phyloP scores from a whole-genome alignment of 345 rosid genomes.

The Salix exigua region DNA sequence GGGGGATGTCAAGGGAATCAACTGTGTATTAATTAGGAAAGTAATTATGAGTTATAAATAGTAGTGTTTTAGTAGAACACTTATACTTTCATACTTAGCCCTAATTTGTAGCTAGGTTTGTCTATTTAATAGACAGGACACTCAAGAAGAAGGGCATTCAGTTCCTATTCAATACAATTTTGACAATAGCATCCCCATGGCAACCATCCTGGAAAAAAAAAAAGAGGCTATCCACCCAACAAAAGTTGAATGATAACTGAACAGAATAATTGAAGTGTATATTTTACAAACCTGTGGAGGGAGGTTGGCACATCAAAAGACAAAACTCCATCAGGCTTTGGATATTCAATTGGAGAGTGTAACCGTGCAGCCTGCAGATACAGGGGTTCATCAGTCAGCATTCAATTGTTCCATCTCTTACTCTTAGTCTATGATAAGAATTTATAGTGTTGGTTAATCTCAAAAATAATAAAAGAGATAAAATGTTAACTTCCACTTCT shows the following conservation, averaged over 20 bases:
- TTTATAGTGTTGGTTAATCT: neutral
- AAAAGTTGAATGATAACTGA: neutral
- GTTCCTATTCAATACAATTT: too few relatives aligned
- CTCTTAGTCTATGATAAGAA: neutral
- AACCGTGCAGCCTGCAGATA: conserved; percentile 56
- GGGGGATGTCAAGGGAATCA: too few relatives aligned
- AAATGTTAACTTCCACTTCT: neutral
- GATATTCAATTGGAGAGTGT: conserved; percentile 65
- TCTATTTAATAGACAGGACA: too few relatives aligned
- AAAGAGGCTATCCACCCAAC: neutral
- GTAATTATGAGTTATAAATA: too few relatives aligned
- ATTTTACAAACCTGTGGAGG: conserved; percentile 63
- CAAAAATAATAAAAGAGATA: neutral
- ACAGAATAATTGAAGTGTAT: neutral
- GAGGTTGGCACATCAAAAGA: conserved; percentile 90
- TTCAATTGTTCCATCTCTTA: neutral
- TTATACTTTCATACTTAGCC: too few relatives aligned
- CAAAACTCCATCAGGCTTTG: conserved; percentile 79
- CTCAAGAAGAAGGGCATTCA: too few relatives aligned
- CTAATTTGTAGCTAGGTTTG: too few relatives aligned
- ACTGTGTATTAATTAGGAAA: too few relatives aligned
- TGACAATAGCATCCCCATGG: neutral
- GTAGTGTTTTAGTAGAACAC: too few relatives aligned
- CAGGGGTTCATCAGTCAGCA: conserved; percentile 2
- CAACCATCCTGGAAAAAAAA: neutral